A percentile compares a stretch with the other conserved stretches of the same genome.
phyloP scores from a whole-genome alignment of 1,284 basidiomycete species.

The Albatrellus sp. region DNA sequence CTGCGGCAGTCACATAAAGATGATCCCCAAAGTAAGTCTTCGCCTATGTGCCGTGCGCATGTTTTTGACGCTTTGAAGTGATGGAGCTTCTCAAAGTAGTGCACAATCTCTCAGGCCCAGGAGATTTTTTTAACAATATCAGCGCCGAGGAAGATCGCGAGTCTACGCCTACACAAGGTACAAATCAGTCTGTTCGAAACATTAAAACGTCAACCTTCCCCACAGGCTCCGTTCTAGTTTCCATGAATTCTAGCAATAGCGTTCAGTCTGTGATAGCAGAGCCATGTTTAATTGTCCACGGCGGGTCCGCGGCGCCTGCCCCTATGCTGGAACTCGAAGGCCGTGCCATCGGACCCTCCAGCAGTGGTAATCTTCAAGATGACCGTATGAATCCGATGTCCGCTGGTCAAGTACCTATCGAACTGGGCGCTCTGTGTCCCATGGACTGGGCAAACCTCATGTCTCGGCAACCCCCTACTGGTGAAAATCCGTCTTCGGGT shows the following conservation, averaged over 20 bases:
- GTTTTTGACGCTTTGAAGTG: background rate
- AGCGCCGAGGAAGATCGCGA: background rate
- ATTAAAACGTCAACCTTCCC: background rate
- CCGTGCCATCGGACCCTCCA: too few species aligned
- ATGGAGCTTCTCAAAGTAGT: background rate
- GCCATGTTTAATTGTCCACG: too few species aligned
- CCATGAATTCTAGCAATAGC: too few species aligned
- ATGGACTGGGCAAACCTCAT: too few species aligned
- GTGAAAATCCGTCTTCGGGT: background rate
- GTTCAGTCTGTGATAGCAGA: too few species aligned
- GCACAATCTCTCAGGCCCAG: background rate
- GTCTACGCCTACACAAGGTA: background rate
- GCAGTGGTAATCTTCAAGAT: too few species aligned
- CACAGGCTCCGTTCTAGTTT: too few species aligned
- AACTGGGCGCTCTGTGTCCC: too few species aligned
- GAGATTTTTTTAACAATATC: background rate
- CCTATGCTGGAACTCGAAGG: too few species aligned
- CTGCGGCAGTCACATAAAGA: slow-evolving; percentile 8
- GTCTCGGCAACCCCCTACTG: background rate
- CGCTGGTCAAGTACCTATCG: too few species aligned
- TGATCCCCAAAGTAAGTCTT: slow-evolving; percentile 10
- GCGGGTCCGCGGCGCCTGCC: too few species aligned
- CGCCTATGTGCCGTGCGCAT: background rate
- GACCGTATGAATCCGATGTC: too few species aligned
- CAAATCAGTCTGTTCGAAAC: background rate